Base-by-base conservation (phyloP, 768 basidiomycete species). In the Pleurotus tuber-regium region DNA sequence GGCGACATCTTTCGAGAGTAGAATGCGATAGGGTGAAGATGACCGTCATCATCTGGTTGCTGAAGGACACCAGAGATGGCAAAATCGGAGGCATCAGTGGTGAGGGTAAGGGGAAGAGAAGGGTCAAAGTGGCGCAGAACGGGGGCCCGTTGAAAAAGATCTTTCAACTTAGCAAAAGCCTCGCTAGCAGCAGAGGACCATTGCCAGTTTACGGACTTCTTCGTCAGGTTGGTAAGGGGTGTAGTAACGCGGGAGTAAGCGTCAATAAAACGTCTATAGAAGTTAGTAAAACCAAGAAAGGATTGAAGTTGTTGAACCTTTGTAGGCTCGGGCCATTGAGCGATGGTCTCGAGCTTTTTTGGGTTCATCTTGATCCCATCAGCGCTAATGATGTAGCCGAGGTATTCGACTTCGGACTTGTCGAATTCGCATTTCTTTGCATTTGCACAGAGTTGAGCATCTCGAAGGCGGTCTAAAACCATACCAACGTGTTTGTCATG, bases 1-100 rank as follows among this genome's bases (percentile, higher is more conserved):
- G 51, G 19, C 6, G 42, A 59, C 0, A 76, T 50, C 4, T 61
- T 57, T 4, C 66, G 62, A 0, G 72, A 77, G 3, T 61, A 54
- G 53, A 69, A 80, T 0, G 66, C 73, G 14, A 78, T 57, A 0
- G 77, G 75, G 2, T 64, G 62, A 61, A 66, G 72, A 4, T 31
- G 40, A 3, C 59, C 51, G 28, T 66, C 51, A 4, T 62, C 38
- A 12, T 30, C 28, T 51, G 56, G 35, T 35, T 70, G 66, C 0
- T 58, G 59, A 0, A 70, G 53, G 0, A 66, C 53, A 1, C 61
- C 66, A 1, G 61, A 64, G 12, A 60, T 52, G 0, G 59, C 65
- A 24, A 33, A 47, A 18, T 61, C 59, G 0, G 64, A 68, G 24
- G 51, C 43, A 40, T 68, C 68, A 3, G 62, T 54, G 38, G 66